Conservation (phyloP, 1,284 basidiomycete genomes). For the Cutaneotrichosporon sp. region DNA sequence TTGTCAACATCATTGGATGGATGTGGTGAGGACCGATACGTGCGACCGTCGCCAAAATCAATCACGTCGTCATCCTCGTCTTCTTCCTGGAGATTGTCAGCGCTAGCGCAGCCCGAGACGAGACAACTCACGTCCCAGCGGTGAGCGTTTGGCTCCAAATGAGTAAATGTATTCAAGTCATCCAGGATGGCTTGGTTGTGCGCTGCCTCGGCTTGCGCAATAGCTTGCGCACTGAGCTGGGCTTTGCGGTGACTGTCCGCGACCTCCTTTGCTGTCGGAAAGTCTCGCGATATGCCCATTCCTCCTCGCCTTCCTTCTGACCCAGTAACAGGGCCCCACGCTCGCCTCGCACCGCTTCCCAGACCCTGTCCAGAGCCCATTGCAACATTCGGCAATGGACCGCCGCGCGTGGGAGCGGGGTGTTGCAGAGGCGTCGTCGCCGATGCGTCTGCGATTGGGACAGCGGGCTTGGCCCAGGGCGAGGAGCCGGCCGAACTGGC, state of each 20-base stretch:
- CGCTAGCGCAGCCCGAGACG: neutral
- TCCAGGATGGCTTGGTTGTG: conserved; percentile 58
- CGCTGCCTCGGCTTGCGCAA: conserved; percentile 49
- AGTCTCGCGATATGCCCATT: conserved; percentile 48
- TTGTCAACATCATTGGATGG: conserved; percentile 32
- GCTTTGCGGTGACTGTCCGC: conserved; percentile 55
- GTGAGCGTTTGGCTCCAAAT: conserved; percentile 83
- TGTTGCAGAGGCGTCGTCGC: conserved; percentile 23
- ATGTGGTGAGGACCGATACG: conserved; percentile 56
- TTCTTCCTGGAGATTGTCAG: conserved; percentile 63
- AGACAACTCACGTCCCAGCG: conserved; percentile 80
- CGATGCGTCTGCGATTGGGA: conserved; percentile 10
- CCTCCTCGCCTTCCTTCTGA: neutral
- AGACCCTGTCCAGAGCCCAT: conserved; percentile 34
- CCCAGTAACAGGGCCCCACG: conserved; percentile 17
- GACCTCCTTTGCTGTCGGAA: conserved; percentile 89
- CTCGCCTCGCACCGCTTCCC: conserved; percentile 17
- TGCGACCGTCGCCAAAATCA: conserved; percentile 88
- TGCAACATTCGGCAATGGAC: conserved; percentile 19
- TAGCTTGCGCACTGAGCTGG: conserved; percentile 32
- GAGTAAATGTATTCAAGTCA: conserved; percentile 75
- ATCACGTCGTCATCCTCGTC: conserved; percentile 84
- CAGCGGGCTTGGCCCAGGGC: conserved; percentile 42
- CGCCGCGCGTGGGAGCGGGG: conserved; percentile 24
- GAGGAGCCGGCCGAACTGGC: conserved; percentile 27